phyloP scores from a whole-genome alignment of 495 filamentous ascomycete genomes.

The Penicillium paxilli region DNA sequence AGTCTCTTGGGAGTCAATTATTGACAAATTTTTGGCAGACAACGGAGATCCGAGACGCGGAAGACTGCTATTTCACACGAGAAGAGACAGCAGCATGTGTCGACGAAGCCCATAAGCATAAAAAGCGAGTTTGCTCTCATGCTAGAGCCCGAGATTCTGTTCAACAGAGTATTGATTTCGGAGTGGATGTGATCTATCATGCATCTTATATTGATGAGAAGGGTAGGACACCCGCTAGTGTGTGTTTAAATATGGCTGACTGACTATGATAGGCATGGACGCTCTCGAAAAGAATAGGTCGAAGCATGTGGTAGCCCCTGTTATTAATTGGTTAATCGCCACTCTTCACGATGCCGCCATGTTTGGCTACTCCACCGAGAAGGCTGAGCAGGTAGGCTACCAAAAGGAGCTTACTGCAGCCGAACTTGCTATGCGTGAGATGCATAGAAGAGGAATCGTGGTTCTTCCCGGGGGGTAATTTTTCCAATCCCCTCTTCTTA shows the following conservation, averaged over 20 bases:
- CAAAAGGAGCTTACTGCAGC: conserved; percentile 43
- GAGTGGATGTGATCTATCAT: conserved; percentile 56
- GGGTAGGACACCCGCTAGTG: conserved; percentile 8
- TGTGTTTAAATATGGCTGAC: background rate
- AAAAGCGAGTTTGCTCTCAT: conserved; percentile 49
- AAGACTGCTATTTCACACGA: conserved; percentile 50
- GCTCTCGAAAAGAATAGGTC: conserved; percentile 45
- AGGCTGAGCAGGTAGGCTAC: conserved; percentile 47
- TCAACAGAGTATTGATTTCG: conserved; percentile 42
- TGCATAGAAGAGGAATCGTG: conserved; percentile 47
- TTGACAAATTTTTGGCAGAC: conserved; percentile 14
- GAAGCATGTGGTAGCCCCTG: conserved; percentile 48
- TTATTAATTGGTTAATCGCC: conserved; percentile 45
- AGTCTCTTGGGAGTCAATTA: background rate
- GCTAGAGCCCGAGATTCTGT: conserved; percentile 51
- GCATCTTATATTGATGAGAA: conserved; percentile 50
- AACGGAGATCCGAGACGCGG: conserved; percentile 38
- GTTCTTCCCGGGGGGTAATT: conserved; percentile 44
- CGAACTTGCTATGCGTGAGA: conserved; percentile 42
- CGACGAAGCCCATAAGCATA: conserved; percentile 48
- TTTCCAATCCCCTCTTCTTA: background rate
- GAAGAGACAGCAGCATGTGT: conserved; percentile 53
- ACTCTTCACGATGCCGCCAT: conserved; percentile 42
- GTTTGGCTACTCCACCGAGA: conserved; percentile 46
- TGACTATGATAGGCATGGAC: conserved; percentile 33